phyloP scores from a whole-genome alignment of 1,284 basidiomycete genomes.

The Puccinia horiana region DNA sequence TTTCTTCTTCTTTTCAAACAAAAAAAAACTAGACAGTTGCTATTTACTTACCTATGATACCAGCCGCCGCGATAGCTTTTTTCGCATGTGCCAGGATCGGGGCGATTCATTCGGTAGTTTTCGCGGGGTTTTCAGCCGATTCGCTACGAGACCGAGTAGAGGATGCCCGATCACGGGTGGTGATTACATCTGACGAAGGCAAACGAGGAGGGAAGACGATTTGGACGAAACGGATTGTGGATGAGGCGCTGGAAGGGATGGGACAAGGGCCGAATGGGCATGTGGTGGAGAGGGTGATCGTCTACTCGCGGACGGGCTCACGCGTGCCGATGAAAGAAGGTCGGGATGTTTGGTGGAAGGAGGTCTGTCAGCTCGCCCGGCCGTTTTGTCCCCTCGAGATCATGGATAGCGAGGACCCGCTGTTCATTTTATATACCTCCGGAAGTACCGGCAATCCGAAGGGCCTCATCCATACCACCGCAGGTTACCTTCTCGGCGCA shows the following conservation, averaged over 20 bases:
- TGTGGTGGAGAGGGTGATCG: constrained; percentile 76
- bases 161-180: constrained; percentile 83
- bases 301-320: constrained; percentile 83
- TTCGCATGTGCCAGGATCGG: constrained; percentile 96
- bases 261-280: constrained; percentile 63
- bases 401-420: constrained; percentile 86
- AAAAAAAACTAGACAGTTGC: constrained; percentile 65
- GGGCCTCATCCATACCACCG: constrained; percentile 92
- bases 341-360: constrained; percentile 95
- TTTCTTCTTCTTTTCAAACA: not conserved
- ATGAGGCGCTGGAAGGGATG: constrained; percentile 77
- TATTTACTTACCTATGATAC: constrained; percentile 66
- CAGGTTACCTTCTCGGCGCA: constrained; percentile 64
- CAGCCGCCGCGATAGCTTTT: constrained; percentile 84
- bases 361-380: constrained; percentile 80
- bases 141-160: constrained; percentile 87
- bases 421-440: constrained; percentile 85
- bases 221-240: constrained; percentile 89
- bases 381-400: constrained; percentile 83
- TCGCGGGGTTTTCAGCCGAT: constrained; percentile 97
- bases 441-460: constrained; percentile 96
- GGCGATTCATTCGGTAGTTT: constrained; percentile 96
- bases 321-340: constrained; percentile 79
- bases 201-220: constrained; percentile 90
- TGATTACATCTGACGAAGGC: constrained; percentile 96